phyloP scores from a whole-genome alignment of 495 filamentous ascomycete species.

The Daldinia bambusicola region DNA sequence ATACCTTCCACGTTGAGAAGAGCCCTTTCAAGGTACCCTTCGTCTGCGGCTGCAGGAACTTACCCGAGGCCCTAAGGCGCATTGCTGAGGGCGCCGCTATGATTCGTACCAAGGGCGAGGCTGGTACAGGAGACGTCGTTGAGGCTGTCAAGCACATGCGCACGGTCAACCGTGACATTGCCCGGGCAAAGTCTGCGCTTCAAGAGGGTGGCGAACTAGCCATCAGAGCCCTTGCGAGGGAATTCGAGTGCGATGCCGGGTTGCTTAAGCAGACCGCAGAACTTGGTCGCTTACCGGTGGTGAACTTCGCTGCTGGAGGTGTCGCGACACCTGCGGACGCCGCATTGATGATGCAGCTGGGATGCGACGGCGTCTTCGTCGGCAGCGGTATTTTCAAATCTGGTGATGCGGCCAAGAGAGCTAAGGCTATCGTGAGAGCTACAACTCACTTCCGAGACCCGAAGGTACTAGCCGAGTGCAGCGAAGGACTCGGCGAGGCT shows the following conservation, averaged over 20 bases:
- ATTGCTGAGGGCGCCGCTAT: constrained; percentile 96
- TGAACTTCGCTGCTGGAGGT: constrained; percentile 98
- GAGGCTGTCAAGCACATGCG: constrained; percentile 97
- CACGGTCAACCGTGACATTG: constrained; percentile 85
- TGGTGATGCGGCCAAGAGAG: constrained; percentile 85
- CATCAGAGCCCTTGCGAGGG: constrained; percentile 79
- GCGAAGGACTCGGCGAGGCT: constrained; percentile 86
- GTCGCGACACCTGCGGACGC: constrained; percentile 97
- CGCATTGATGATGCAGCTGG: constrained; percentile 98
- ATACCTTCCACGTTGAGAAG: constrained; percentile 92
- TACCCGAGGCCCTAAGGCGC: constrained; percentile 91
- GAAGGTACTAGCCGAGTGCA: constrained; percentile 87
- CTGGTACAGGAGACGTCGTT: constrained; percentile 97
- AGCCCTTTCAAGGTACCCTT: constrained; percentile 84
- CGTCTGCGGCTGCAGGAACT: constrained; percentile 95
- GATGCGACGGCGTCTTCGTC: constrained; percentile 98
- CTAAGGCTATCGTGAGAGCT: constrained; percentile 93
- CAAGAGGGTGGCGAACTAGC: constrained; percentile 69
- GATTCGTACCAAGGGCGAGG: constrained; percentile 99
- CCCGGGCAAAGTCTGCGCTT: constrained; percentile 72
- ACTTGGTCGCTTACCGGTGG: constrained; percentile 89
- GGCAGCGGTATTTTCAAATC: constrained; percentile 97
- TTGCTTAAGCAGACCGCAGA: constrained; percentile 86
- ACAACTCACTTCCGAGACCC: constrained; percentile 88
- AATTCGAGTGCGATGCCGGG: constrained; percentile 77